Conservation (phyloP, 1,139 yeast genomes). For the Suhomyces wounanorum region DNA sequence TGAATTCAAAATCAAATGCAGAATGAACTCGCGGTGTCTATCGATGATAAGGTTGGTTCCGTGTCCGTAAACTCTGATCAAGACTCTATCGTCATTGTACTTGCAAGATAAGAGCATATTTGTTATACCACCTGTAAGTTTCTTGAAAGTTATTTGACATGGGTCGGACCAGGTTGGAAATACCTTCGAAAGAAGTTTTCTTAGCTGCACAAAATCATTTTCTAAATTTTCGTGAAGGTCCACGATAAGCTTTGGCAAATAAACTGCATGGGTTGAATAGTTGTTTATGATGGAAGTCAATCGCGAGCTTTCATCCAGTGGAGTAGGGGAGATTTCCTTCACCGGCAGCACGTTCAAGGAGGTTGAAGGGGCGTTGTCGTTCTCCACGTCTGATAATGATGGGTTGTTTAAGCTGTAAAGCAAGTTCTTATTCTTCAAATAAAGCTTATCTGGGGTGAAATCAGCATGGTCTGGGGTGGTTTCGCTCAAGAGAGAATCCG, state of each 20-base stretch:
- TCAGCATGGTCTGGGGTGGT: constrained; percentile 20
- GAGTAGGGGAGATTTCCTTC: not conserved
- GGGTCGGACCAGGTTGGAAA: constrained; percentile 38
- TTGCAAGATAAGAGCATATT: constrained; percentile 65
- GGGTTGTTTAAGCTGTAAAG: constrained; percentile 48
- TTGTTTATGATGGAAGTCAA: constrained; percentile 26
- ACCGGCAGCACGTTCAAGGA: not conserved
- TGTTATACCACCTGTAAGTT: constrained; percentile 78
- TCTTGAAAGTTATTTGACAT: constrained; percentile 30
- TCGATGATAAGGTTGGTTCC: constrained; percentile 76
- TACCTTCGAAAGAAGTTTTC: constrained; percentile 34
- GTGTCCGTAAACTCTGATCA: constrained; percentile 74
- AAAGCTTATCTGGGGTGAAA: constrained; percentile 27
- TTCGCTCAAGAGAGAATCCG: constrained; percentile 12
- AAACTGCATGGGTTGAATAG: constrained; percentile 39
- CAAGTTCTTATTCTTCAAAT: constrained; percentile 39
- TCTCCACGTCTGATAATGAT: constrained; percentile 42
- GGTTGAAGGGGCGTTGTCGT: constrained; percentile 24
- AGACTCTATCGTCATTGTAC: constrained; percentile 37
- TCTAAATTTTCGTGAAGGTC: constrained; percentile 35
- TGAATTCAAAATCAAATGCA: constrained; percentile 64
- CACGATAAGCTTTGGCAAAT: constrained; percentile 40
- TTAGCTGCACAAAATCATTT: constrained; percentile 35
- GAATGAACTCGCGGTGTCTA: constrained; percentile 73
- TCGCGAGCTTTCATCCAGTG: constrained; percentile 2